phyloP scores from a whole-genome alignment of 1,284 basidiomycete species.

The Puccinia hordei region DNA sequence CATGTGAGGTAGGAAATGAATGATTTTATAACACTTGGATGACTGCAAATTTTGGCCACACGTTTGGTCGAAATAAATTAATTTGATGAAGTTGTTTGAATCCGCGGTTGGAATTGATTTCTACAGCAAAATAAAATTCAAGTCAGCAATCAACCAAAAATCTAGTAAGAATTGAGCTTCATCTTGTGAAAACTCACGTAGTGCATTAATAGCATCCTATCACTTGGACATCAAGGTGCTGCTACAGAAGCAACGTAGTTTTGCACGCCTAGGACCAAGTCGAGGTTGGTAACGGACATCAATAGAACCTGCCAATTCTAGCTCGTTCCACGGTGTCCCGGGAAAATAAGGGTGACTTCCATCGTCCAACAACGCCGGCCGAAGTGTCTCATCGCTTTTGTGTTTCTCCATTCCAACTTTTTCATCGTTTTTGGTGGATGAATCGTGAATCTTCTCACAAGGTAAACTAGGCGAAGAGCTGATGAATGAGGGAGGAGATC shows the following conservation, averaged over 20 bases:
- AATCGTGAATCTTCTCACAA: background rate
- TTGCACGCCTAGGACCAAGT: background rate
- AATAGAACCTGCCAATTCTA: slow-evolving; percentile 15
- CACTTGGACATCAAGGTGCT: background rate
- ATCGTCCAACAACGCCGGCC: slow-evolving; percentile 27
- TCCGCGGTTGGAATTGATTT: background rate
- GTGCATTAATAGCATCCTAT: background rate
- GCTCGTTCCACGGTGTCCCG: slow-evolving; percentile 31
- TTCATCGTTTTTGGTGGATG: background rate
- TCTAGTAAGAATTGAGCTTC: background rate
- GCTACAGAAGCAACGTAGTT: background rate
- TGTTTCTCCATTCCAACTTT: background rate
- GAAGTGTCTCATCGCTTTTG: background rate
- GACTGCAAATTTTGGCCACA: too few relatives aligned
- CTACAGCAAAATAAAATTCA: background rate
- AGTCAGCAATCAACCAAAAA: background rate
- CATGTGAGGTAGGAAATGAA: too few relatives aligned
- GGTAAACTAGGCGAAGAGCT: background rate
- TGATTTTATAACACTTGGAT: too few relatives aligned
- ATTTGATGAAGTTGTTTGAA: too few relatives aligned
- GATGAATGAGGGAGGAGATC: background rate
- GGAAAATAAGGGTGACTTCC: slow-evolving; percentile 41
- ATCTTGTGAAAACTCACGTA: background rate
- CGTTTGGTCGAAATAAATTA: slow-evolving; percentile 49
- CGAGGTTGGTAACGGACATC: slow-evolving; percentile 3